A percentile compares a stretch with the other conserved stretches of the same genome.
Evolutionary conservation across 1,139 yeast species (phyloP).

Genomic region (Suhomyces bolitotheri): DNA sequence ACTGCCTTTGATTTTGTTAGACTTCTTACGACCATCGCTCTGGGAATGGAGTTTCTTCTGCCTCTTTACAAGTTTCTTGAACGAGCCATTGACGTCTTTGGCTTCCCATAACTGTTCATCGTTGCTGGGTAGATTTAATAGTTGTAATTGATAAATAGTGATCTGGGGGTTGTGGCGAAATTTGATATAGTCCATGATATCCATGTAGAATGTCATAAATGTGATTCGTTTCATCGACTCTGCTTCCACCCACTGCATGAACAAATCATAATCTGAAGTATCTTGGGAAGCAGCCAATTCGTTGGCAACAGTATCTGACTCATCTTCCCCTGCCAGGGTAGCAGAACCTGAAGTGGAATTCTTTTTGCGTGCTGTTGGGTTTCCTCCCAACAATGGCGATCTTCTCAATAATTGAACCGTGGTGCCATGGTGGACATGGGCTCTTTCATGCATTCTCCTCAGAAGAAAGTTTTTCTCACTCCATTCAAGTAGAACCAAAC

Average conservation of each 20-base stretch:
- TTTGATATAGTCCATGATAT: conserved; percentile 75
- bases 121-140: conserved; percentile 70
- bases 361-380: conserved; percentile 42
- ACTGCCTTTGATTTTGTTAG: conserved; percentile 22
- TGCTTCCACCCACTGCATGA: conserved; percentile 66
- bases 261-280: conserved; percentile 31
- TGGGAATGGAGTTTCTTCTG: conserved; percentile 34
- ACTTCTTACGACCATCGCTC: conserved; percentile 10
- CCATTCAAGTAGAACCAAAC: conserved; percentile 61
- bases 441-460: conserved; percentile 67
- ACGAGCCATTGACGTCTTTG: conserved; percentile 40
- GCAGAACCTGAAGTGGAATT: conserved; percentile 24
- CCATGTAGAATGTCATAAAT: conserved; percentile 76
- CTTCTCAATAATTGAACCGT: conserved; percentile 71
- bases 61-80: conserved; percentile 39
- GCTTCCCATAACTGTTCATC: conserved; percentile 72
- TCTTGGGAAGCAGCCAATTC: conserved; percentile 20
- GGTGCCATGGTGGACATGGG: conserved; percentile 76
- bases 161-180: conserved; percentile 74
- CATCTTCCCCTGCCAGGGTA: conserved; percentile 36
- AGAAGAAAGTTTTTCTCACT: conserved; percentile 65
- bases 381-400: conserved; percentile 73
- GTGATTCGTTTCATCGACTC: conserved; percentile 80
- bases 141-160: conserved; percentile 70
- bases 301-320: conserved; percentile 26